Conservation (phyloP, 768 basidiomycete genomes). For the Lactifluus volemus region DNA sequence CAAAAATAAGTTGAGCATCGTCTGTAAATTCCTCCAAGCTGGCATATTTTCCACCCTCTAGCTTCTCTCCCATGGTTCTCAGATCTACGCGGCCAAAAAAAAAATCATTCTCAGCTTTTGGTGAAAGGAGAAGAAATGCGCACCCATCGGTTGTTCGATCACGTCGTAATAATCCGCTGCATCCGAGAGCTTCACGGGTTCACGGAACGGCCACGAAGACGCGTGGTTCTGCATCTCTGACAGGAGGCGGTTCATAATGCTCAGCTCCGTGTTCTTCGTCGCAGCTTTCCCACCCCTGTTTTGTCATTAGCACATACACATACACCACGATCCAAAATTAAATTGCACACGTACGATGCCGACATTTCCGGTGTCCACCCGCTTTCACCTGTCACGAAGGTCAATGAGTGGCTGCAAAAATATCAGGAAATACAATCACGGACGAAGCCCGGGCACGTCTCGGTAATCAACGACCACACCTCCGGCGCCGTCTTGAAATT, state of each 20-base stretch:
- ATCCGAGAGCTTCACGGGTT: conserved; percentile 70
- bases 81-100: conserved; percentile 49
- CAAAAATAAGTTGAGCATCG: conserved; percentile 78
- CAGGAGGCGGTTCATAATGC: conserved; percentile 67
- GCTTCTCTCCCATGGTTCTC: conserved; percentile 78
- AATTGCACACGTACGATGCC: conserved; percentile 44
- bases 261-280: conserved; percentile 49
- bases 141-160: conserved; percentile 90
- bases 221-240: conserved; percentile 71
- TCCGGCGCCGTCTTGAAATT: conserved; percentile 55
- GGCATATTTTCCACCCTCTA: conserved; percentile 80
- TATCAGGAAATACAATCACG: conserved; percentile 23
- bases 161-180: conserved; percentile 88
- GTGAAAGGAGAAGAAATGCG: conserved; percentile 23
- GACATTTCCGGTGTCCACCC: conserved; percentile 88
- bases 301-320: background rate
- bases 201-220: conserved; percentile 79
- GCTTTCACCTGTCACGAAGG: conserved; percentile 54
- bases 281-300: conserved; percentile 32
- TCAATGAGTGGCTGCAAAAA: conserved; percentile 8
- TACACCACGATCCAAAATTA: background rate
- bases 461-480: conserved; percentile 54
- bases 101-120: background rate
- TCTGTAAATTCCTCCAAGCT: conserved; percentile 63
- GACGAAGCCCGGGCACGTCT: conserved; percentile 84